Conservation (phyloP, 2,329 filamentous ascomycete species). For the Cercospora sojina region DNA sequence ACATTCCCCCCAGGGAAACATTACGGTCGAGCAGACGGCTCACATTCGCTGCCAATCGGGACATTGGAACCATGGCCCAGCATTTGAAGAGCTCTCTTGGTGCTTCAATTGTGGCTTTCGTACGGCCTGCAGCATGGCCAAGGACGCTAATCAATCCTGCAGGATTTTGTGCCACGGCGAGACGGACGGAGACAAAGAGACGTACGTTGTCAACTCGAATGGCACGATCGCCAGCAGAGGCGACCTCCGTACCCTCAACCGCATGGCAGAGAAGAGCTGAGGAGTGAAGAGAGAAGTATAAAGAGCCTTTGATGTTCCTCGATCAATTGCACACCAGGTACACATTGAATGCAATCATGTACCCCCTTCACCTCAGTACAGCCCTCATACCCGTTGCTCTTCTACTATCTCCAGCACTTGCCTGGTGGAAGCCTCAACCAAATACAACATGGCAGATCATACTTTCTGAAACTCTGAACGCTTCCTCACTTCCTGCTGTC, state of each 20-base stretch:
- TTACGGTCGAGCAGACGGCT: not conserved
- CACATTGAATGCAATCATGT: not conserved
- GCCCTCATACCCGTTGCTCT: not conserved
- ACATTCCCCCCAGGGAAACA: no score
- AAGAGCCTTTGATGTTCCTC: not conserved
- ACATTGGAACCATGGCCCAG: not conserved
- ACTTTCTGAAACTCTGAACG: not conserved
- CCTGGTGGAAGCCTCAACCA: not conserved
- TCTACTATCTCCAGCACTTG: not conserved
- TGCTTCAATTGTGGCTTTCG: not conserved
- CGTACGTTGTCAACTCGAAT: not conserved
- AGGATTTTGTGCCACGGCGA: not conserved
- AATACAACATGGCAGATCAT: constrained; percentile 15
- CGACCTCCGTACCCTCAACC: not conserved
- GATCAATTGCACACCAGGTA: not conserved
- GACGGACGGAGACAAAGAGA: not conserved
- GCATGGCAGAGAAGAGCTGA: not conserved
- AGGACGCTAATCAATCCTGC: not conserved
- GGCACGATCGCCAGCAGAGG: not conserved
- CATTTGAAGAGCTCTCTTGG: not conserved
- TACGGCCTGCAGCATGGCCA: not conserved
- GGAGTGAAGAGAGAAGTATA: not conserved
- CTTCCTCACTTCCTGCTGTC: not conserved
- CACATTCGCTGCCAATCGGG: not conserved
- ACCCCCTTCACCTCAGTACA: not conserved